Percentiles rank a stretch among this genome's conserved stretches.
Conservation (phyloP, 208 protist genomes). For the Crithidia brevicula region DNA sequence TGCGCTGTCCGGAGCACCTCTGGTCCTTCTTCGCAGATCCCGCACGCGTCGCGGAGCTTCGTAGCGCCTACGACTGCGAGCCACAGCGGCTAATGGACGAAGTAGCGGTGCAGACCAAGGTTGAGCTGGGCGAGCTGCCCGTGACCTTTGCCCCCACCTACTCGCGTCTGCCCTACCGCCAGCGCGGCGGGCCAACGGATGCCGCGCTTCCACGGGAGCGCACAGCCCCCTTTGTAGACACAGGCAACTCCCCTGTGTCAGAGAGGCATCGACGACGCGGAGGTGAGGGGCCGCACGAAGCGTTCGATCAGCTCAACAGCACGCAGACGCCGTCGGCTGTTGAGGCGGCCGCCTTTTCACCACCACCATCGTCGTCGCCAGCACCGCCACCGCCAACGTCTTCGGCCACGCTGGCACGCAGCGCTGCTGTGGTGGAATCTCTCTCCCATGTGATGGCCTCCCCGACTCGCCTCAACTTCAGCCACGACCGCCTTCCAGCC, state of each 20-base stretch:
- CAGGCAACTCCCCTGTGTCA: too few species aligned
- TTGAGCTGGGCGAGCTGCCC: conserved; percentile 74
- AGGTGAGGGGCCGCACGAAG: too few species aligned
- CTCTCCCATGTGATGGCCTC: conserved; percentile 22
- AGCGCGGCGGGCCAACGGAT: conserved; percentile 2
- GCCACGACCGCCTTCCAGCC: conserved; percentile 61
- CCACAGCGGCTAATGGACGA: conserved; percentile 53
- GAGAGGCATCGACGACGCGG: too few species aligned
- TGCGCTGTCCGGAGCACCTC: conserved; percentile 55
- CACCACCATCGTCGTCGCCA: neutral
- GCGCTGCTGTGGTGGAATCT: neutral
- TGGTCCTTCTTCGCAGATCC: conserved; percentile 54
- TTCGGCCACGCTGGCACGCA: neutral
- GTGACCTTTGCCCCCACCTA: conserved; percentile 72
- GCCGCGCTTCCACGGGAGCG: neutral
- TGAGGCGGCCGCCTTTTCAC: neutral
- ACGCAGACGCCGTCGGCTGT: neutral
- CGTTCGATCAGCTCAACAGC: too few species aligned
- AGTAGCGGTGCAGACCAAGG: conserved; percentile 43
- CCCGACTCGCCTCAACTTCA: conserved; percentile 33
- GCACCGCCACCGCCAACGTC: neutral
- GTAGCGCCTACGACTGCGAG: conserved; percentile 55
- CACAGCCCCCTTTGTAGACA: too few species aligned
- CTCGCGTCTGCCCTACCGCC: conserved; percentile 35
- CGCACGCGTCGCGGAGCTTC: conserved; percentile 16